Evolutionary conservation across 306 rosid genomes (phyloP).

Genomic region (Glycine latifolia): DNA sequence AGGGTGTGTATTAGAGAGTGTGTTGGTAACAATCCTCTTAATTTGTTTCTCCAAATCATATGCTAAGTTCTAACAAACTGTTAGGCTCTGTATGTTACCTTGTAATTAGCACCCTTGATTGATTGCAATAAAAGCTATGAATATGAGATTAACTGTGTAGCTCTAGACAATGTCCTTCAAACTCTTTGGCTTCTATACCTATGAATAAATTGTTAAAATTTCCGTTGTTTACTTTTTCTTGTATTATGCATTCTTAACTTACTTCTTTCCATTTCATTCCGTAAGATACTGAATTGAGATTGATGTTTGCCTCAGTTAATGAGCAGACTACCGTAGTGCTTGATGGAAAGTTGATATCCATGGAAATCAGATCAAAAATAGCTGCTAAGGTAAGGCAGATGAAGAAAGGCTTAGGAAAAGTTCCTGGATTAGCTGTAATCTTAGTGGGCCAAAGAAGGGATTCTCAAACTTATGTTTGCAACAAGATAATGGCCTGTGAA

Average conservation of each 20-base stretch:
- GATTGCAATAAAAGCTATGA: background rate
- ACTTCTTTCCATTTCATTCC: constrained; percentile 36
- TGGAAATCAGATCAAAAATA: constrained; percentile 68
- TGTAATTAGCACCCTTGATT: constrained; percentile 25
- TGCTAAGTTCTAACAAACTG: background rate
- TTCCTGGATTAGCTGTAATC: constrained; percentile 94
- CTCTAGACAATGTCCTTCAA: background rate
- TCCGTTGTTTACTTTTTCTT: constrained; percentile 31
- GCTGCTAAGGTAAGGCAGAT: constrained; percentile 78
- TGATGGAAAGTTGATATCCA: constrained; percentile 76
- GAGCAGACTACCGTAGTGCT: constrained; percentile 60
- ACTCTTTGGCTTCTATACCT: constrained; percentile 28
- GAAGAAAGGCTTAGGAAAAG: constrained; percentile 69
- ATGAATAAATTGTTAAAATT: constrained; percentile 3
- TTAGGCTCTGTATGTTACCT: background rate
- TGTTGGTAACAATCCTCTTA: background rate
- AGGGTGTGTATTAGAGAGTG: background rate
- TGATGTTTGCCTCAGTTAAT: constrained; percentile 55
- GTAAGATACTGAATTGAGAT: constrained; percentile 16
- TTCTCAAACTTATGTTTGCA: constrained; percentile 82
- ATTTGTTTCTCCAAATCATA: constrained; percentile 1
- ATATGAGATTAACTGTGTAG: constrained; percentile 6
- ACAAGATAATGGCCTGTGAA: constrained; percentile 85
- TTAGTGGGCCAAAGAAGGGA: constrained; percentile 86
- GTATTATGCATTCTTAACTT: constrained; percentile 9